Conservation (phyloP, 306 rosid species). For the Dalbergia cochinchinensis region DNA sequence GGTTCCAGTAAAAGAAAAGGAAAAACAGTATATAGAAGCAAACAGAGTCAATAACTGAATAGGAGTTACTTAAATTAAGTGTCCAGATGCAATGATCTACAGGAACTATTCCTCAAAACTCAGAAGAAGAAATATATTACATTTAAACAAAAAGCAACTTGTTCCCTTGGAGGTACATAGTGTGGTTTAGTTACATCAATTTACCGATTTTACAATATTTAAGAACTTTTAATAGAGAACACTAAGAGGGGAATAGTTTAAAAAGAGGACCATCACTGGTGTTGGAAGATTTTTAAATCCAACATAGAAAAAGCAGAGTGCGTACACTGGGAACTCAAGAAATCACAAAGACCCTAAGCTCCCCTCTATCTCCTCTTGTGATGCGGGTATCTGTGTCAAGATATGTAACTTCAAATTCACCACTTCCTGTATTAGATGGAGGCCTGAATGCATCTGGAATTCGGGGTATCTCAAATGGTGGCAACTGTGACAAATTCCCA, state of each 20-base stretch:
- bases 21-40: background rate
- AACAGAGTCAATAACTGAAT: constrained; percentile 20
- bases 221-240: background rate
- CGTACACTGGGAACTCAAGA: constrained; percentile 52
- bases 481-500: constrained; percentile 88
- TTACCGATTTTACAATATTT: constrained; percentile 40
- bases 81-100: constrained; percentile 21
- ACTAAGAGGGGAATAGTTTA: background rate
- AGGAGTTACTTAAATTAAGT: background rate
- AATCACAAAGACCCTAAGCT: constrained; percentile 91
- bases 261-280: background rate
- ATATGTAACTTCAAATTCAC: constrained; percentile 92
- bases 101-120: constrained; percentile 37
- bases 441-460: constrained; percentile 87
- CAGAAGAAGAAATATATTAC: constrained; percentile 33
- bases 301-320: constrained; percentile 12
- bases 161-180: constrained; percentile 29
- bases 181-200: constrained; percentile 25
- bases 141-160: constrained; percentile 18
- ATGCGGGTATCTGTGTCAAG: constrained; percentile 72
- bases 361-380: constrained; percentile 91
- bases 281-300: background rate
- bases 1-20: background rate
- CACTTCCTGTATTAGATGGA: constrained; percentile 70
- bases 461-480: constrained; percentile 81